Base-by-base conservation (phyloP, 805 yeast species). In the Wickerhamiella bombiphila region DNA sequence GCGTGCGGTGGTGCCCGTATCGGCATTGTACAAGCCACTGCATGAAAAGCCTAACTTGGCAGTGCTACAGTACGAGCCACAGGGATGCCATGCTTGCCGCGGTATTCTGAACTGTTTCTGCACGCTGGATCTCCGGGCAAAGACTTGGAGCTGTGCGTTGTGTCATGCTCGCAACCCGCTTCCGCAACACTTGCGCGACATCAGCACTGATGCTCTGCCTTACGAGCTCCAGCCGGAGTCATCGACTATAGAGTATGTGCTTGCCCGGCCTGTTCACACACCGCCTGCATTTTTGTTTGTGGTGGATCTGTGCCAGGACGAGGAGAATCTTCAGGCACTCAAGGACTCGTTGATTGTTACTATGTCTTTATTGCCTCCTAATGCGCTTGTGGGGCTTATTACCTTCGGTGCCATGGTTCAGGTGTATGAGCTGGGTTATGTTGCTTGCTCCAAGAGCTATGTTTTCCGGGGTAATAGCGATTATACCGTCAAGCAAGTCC, bases 21-120 rank as follows among this genome's bases (percentile, higher is more conserved):
- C 96, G 30, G 78, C 94, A 39, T 63, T 91, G 44, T 91, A 85
- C 65, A 86, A 96, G n/a, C 99, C 99, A 6, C 69, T 91, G 50
- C 74, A 82, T 52, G 73, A 72, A 41, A 72, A 80, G 47, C 79
- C 77, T 42, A 85, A 77, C 45, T 64, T 83, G 44, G 77, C 82
- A 14, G 61, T 80, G 37, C 83, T 88, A 40, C 72, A 72, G 50
- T 83, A 85, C 59, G 94, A 86, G 57, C 96, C 96, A 9, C 74
- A 76, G 36, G 61, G 72, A 31, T 86, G 96, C 63, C 69, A 85
- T 38, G 73, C 74, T 41, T 91, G 99, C 68, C 76, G 81, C 46
- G 76, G 86, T 4, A 74, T 83, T 26, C 61, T 91, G 57, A 88
- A 86, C 61, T 94, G 95, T 8, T 86, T 74, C 63, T 79, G 88